Conservation (phyloP, 768 basidiomycete species). For the Porpolomopsis calyptriformis region DNA sequence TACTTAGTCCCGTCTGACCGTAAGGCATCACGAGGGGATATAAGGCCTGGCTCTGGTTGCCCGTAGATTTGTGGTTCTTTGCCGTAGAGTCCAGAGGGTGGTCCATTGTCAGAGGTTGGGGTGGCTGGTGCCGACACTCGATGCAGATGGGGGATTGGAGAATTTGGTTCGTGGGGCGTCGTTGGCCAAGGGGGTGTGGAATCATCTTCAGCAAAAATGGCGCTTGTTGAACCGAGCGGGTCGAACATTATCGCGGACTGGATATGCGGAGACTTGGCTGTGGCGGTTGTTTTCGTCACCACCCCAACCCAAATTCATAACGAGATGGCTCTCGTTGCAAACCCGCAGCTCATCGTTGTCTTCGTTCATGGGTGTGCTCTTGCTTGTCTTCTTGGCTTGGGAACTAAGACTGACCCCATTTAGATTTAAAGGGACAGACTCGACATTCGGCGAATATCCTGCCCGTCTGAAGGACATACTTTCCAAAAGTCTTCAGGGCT, state of each 20-base stretch:
- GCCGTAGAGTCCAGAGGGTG: conserved; percentile 53
- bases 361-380: conserved; percentile 62
- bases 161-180: conserved; percentile 62
- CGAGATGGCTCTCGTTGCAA: no score
- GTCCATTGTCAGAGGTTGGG: conserved; percentile 41
- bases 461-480: conserved; percentile 69
- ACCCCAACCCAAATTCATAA: no score
- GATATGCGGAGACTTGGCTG: neutral
- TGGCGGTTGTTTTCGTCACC: no score
- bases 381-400: neutral
- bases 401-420: conserved; percentile 21
- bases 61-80: conserved; percentile 82
- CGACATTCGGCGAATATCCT: conserved; percentile 72
- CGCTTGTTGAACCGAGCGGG: conserved; percentile 50
- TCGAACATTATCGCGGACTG: conserved; percentile 44
- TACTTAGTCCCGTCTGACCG: conserved; percentile 59
- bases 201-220: conserved; percentile 42
- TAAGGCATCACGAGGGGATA: conserved; percentile 60
- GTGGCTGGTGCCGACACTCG: conserved; percentile 46
- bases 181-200: conserved; percentile 64
- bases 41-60: conserved; percentile 71
- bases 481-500: conserved; percentile 46
- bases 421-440: conserved; percentile 51
- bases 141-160: conserved; percentile 62
- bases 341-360: conserved; percentile 50